These are phyloP conservation scores for Sanghuangporus sanghuang DNA, from an alignment of 1,284 basidiomycete species.

Conservation along the genomic window DNA sequence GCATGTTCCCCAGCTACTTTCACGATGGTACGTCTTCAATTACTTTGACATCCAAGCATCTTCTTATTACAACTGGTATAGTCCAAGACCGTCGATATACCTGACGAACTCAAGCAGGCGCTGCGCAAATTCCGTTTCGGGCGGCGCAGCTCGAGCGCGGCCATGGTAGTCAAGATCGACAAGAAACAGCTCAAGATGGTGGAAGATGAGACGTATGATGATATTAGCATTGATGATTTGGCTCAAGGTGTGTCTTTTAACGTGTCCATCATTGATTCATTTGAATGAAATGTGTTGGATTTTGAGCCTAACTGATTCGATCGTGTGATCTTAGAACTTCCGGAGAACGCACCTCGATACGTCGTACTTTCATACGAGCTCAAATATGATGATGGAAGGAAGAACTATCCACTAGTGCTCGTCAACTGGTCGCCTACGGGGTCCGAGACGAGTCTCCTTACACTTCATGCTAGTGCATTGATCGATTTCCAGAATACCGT, in stretches of 20 bases:
- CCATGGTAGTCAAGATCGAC: slow-evolving; percentile 77
- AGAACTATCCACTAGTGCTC: slow-evolving; percentile 78
- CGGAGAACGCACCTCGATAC: slow-evolving; percentile 86
- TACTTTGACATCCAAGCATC: no score
- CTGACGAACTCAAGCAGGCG: slow-evolving; percentile 65
- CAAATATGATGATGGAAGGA: slow-evolving; percentile 77
- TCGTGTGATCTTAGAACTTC: slow-evolving; percentile 60
- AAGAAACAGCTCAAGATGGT: slow-evolving; percentile 62
- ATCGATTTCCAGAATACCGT: slow-evolving; percentile 76
- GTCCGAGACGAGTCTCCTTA: slow-evolving; percentile 72
- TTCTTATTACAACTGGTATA: neutral
- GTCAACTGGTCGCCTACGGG: slow-evolving; percentile 82
- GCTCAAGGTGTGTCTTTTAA: slow-evolving; percentile 58
- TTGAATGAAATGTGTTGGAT: neutral
- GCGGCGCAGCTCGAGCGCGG: slow-evolving; percentile 60
- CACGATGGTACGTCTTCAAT: neutral
- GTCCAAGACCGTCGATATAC: slow-evolving; percentile 39
- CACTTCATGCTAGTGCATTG: slow-evolving; percentile 79
- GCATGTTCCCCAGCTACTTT: neutral
- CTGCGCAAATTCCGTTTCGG: slow-evolving; percentile 83
- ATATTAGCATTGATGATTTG: slow-evolving; percentile 75
- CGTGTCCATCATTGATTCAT: no score
- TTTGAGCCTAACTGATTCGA: neutral
- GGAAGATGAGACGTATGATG: slow-evolving; percentile 75
- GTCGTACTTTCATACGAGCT: slow-evolving; percentile 83